Conservation (phyloP, 129 eudicot genomes). For the Calendula officinalis region DNA sequence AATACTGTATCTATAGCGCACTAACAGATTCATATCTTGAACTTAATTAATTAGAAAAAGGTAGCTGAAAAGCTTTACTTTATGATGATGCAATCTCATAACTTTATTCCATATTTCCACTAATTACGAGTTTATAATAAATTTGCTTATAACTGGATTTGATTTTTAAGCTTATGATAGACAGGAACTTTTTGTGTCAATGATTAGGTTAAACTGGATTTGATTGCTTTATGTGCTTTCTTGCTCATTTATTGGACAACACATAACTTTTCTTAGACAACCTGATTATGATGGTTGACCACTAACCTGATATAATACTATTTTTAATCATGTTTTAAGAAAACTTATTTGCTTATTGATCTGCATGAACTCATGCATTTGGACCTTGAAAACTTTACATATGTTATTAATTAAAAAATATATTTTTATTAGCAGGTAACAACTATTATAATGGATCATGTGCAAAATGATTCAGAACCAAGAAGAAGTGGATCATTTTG, state of each 20-base stretch:
- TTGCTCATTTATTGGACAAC: constrained; percentile 17
- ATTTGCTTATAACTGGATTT: background rate
- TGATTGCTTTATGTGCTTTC: background rate
- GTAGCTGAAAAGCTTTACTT: constrained; percentile 20
- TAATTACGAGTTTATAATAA: background rate
- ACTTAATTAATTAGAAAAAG: constrained; percentile 10
- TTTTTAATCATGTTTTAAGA: background rate
- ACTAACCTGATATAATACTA: constrained; percentile 18
- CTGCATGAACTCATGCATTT: background rate
- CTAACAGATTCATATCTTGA: constrained; percentile 7
- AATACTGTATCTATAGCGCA: constrained; percentile 12
- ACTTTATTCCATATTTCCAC: background rate
- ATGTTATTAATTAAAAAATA: too few species aligned
- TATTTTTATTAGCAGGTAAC: background rate
- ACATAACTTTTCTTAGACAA: background rate
- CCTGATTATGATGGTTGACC: constrained; percentile 25
- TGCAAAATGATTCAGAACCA: constrained; percentile 23
- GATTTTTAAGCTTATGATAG: background rate
- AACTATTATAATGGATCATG: constrained; percentile 43
- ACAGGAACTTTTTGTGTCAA: background rate
- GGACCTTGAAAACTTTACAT: background rate
- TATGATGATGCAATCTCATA: constrained; percentile 24
- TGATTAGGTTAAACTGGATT: background rate
- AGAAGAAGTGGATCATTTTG: constrained; percentile 47
- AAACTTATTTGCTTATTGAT: background rate